A percentile compares a stretch with the other conserved stretches of the same genome.
Evolutionary conservation across 305 asterid genomes (phyloP).

Genomic region (Fraxinus albicans): DNA sequence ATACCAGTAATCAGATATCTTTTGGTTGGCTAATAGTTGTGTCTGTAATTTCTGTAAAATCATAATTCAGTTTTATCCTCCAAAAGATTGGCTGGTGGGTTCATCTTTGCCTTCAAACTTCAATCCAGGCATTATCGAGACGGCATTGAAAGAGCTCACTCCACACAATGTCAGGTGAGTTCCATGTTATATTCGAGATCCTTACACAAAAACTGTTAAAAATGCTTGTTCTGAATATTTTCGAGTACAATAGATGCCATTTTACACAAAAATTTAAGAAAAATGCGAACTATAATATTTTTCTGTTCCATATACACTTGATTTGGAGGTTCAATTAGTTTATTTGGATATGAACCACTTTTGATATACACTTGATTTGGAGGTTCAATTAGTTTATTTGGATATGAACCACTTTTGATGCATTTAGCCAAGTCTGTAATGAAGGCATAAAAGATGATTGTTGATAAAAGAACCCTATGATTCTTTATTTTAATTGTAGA

Average conservation of each 20-base stretch:
- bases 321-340: neutral
- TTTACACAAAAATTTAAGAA: neutral
- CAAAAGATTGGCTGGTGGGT: slow-evolving; percentile 89
- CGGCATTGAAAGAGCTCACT: slow-evolving; percentile 75
- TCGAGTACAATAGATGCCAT: neutral
- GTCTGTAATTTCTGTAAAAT: slow-evolving; percentile 26
- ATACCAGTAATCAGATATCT: neutral
- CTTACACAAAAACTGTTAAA: neutral
- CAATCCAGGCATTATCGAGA: slow-evolving; percentile 52
- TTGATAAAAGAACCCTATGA: neutral
- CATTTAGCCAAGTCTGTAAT: neutral
- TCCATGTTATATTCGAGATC: neutral
- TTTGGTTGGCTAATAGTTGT: slow-evolving; percentile 22
- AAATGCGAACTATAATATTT: neutral
- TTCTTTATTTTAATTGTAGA: neutral
- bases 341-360: neutral
- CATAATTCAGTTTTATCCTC: slow-evolving; percentile 71
- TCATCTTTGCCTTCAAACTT: slow-evolving; percentile 82
- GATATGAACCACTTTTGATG: neutral
- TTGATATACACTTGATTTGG: neutral
- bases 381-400: neutral
- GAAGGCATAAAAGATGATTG: neutral
- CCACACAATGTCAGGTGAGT: slow-evolving; percentile 71
- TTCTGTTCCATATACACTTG: neutral
- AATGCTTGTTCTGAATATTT: neutral